Conservation (phyloP, 2,329 filamentous ascomycete genomes). For the Claviceps sorghi region DNA sequence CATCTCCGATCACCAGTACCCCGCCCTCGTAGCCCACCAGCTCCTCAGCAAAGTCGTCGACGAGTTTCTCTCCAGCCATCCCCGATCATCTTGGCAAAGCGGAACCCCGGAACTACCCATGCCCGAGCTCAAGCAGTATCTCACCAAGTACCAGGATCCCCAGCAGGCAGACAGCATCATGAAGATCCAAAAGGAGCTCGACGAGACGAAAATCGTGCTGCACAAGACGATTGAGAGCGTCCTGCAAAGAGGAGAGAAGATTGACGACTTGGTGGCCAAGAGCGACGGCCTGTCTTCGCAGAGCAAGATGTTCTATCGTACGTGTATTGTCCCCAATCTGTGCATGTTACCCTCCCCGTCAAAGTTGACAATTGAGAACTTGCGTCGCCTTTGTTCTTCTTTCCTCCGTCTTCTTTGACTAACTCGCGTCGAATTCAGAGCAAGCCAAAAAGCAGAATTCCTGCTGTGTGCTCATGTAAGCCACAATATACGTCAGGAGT, state of each 20-base stretch:
- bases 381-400: neutral
- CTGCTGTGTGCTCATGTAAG: slow-evolving; percentile 57
- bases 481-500: neutral
- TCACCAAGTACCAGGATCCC: slow-evolving; percentile 66
- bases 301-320: slow-evolving; percentile 97
- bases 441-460: slow-evolving; percentile 71
- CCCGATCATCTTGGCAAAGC: slow-evolving; percentile 50
- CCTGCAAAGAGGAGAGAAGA: slow-evolving; percentile 87
- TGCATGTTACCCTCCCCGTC: too few species aligned
- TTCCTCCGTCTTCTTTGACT: neutral
- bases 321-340: slow-evolving; percentile 20
- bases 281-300: slow-evolving; percentile 78
- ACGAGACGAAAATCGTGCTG: slow-evolving; percentile 93
- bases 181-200: slow-evolving; percentile 91
- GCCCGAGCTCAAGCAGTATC: slow-evolving; percentile 66
- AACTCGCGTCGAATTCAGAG: slow-evolving; percentile 19
- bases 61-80: slow-evolving; percentile 69
- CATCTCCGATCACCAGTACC: slow-evolving; percentile 64
- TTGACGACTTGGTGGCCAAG: slow-evolving; percentile 86
- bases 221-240: slow-evolving; percentile 91
- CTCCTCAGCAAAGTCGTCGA: slow-evolving; percentile 76
- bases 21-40: slow-evolving; percentile 67
- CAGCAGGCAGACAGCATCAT: slow-evolving; percentile 80
- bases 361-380: too few species aligned
- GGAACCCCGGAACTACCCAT: slow-evolving; percentile 42